Evolutionary conservation across 2,329 filamentous ascomycete genomes (phyloP).

Genomic region (Sclerotinia trifoliorum): DNA sequence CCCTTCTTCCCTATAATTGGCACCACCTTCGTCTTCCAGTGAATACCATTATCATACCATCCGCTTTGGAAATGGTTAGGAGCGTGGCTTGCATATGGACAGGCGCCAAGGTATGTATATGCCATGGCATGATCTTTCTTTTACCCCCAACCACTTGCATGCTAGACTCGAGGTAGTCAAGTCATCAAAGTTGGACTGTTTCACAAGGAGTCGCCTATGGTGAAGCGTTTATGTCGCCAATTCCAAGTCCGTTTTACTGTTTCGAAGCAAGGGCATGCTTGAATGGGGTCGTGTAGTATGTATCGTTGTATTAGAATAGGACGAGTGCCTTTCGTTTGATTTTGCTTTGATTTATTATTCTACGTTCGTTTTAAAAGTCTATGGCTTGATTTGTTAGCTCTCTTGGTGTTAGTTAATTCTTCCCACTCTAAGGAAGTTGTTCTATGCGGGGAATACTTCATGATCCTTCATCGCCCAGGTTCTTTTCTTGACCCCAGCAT

Average conservation of each 20-base stretch:
- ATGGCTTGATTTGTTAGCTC: background rate
- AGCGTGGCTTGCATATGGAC: constrained; percentile 15
- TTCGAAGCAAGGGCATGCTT: constrained; percentile 10
- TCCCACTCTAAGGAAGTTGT: background rate
- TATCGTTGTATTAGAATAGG: background rate
- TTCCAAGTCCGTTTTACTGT: constrained; percentile 7
- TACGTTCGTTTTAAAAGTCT: background rate
- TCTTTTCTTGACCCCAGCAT: background rate
- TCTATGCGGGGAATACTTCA: background rate
- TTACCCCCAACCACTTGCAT: background rate
- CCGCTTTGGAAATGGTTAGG: background rate
- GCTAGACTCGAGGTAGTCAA: background rate
- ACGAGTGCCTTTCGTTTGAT: background rate
- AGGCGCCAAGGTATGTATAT: constrained; percentile 4
- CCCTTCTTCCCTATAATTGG: constrained; percentile 4
- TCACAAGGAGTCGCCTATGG: constrained; percentile 1
- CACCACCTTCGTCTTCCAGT: background rate
- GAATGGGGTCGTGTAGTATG: background rate
- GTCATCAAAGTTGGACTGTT: constrained; percentile 2
- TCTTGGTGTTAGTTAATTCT: background rate
- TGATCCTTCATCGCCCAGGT: background rate
- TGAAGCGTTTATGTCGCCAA: constrained; percentile 9
- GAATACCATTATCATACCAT: background rate
- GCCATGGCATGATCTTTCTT: constrained; percentile 5
- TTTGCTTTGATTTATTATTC: constrained; percentile 13